Evolutionary conservation across 2,329 filamentous ascomycete species (phyloP).

Genomic region (Monilinia polystroma): DNA sequence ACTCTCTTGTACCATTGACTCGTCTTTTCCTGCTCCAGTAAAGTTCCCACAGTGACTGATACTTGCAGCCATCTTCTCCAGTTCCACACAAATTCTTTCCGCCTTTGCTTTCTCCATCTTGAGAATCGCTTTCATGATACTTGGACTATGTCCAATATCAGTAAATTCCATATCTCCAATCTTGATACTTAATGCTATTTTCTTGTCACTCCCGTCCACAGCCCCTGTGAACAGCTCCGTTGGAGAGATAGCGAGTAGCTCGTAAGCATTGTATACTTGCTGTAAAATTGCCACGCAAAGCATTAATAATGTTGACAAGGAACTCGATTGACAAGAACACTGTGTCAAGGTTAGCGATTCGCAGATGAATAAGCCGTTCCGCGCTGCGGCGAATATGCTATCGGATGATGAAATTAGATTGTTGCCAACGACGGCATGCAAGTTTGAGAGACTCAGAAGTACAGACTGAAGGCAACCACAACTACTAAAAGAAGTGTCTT

Average conservation of each 20-base stretch:
- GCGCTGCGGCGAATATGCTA: not conserved
- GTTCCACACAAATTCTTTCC: not conserved
- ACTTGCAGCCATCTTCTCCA: not conserved
- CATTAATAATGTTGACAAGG: not conserved
- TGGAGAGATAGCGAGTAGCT: not conserved
- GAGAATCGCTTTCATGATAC: not conserved
- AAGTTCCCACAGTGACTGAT: not conserved
- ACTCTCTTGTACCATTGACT: not conserved
- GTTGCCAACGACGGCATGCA: not conserved
- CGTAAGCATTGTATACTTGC: conserved; percentile 10
- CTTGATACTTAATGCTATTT: not conserved
- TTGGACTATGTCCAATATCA: not conserved
- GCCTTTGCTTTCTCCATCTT: not conserved
- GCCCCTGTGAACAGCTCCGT: not conserved
- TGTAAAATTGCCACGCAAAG: conserved; percentile 5
- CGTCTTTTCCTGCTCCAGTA: not conserved
- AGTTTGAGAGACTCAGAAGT: conserved; percentile 2
- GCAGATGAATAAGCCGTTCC: not conserved
- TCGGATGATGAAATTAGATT: not conserved
- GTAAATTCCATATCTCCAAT: conserved; percentile 8
- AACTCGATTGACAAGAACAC: conserved; percentile 1
- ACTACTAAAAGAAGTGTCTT: not conserved
- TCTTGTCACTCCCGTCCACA: not conserved
- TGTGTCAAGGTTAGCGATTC: not conserved
- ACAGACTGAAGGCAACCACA: conserved; percentile 3